Conservation (phyloP, 2,329 filamentous ascomycete genomes). For the Alternaria rosae region DNA sequence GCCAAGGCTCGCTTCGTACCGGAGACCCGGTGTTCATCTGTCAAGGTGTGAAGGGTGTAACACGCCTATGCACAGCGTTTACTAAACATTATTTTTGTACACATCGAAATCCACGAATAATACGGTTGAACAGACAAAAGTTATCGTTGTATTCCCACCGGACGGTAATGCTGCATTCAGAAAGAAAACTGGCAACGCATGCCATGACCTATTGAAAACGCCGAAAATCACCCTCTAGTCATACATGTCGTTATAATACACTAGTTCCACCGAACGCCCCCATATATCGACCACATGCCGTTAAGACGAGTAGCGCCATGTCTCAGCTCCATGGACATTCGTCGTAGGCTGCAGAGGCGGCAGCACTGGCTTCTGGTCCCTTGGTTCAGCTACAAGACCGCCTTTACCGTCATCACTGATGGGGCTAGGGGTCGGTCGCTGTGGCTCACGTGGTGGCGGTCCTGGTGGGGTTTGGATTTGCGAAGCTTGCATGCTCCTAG, state of each 20-base stretch:
- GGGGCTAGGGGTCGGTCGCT: constrained; percentile 42
- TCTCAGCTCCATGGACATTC: constrained; percentile 38
- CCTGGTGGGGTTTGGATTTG: constrained; percentile 26
- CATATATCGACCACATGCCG: neutral
- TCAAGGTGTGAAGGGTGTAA: neutral
- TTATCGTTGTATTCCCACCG: too few relatives aligned
- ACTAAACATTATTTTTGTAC: neutral
- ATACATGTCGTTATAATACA: constrained; percentile 15
- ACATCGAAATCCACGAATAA: neutral
- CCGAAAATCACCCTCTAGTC: constrained; percentile 2
- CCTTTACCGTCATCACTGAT: constrained; percentile 43
- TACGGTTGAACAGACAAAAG: neutral
- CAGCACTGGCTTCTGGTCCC: constrained; percentile 12
- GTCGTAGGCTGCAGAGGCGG: constrained; percentile 10
- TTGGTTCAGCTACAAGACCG: constrained; percentile 7
- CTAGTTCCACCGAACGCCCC: neutral
- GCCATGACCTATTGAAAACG: neutral
- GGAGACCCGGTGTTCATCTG: constrained; percentile 1
- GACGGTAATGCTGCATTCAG: neutral
- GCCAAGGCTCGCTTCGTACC: constrained; percentile 1
- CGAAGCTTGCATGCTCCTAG: constrained; percentile 13
- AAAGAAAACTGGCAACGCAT: neutral
- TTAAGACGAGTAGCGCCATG: constrained; percentile 38
- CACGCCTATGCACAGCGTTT: neutral
- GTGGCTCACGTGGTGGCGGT: constrained; percentile 26